Evolutionary conservation across 768 basidiomycete species (phyloP).

Genomic region (Leccinum subgranulosum): DNA sequence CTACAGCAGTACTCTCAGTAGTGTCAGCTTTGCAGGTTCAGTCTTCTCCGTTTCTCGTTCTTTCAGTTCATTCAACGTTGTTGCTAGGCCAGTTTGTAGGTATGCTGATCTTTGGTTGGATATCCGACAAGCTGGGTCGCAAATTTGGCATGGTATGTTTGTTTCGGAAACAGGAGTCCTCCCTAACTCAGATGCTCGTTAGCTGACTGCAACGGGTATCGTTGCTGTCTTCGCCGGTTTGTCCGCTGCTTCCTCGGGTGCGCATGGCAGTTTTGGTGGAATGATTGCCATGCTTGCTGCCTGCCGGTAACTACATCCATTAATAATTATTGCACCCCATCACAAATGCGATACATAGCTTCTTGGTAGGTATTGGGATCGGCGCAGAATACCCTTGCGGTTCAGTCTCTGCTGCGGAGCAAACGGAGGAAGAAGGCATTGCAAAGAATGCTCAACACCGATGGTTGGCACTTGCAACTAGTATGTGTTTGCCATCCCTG

Average conservation of each 20-base stretch:
- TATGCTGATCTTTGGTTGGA: constrained; percentile 77
- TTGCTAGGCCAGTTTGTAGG: constrained; percentile 82
- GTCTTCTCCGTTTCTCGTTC: constrained; percentile 66
- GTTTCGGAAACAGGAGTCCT: background rate
- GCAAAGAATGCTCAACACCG: constrained; percentile 77
- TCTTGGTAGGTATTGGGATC: constrained; percentile 84
- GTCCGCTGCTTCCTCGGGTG: constrained; percentile 80
- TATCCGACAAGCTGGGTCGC: constrained; percentile 83
- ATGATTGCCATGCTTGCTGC: constrained; percentile 75
- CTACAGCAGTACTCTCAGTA: constrained; percentile 60
- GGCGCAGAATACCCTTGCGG: constrained; percentile 92
- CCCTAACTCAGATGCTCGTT: constrained; percentile 13
- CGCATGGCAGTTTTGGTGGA: constrained; percentile 64
- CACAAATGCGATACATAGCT: constrained; percentile 40
- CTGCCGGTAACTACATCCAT: constrained; percentile 52
- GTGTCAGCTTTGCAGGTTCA: constrained; percentile 80
- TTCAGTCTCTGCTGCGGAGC: constrained; percentile 84
- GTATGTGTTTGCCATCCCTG: constrained; percentile 39
- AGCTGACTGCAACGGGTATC: constrained; percentile 83
- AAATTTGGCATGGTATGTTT: constrained; percentile 80
- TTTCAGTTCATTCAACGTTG: constrained; percentile 59
- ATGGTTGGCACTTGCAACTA: constrained; percentile 88
- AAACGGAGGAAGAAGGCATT: constrained; percentile 81
- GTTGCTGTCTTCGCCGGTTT: constrained; percentile 82
- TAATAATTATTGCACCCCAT: background rate